Base-by-base conservation (phyloP, 2,329 filamentous ascomycete species). In the Aspergillus sp. region DNA sequence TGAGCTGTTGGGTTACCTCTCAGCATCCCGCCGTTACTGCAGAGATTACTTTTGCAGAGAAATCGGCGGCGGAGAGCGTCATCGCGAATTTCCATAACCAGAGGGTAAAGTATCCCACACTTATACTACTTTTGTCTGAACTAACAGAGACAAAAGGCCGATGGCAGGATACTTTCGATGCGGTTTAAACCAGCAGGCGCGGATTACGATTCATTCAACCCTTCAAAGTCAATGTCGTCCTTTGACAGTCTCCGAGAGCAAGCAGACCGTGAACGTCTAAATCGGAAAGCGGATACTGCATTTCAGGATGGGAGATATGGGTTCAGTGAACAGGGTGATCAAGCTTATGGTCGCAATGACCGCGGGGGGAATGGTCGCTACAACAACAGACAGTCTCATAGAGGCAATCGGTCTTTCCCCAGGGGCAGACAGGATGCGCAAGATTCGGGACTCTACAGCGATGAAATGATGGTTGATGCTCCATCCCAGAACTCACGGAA, bases 41-140 rank as follows among this genome's bases (percentile, higher is more conserved):
- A 4, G 79, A 84, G 57, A 75, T 84, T 62, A 68, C 72, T 11
- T 82, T 81, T 53, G 64, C 70, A 11, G 75, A 80, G 36, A 76
- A 70, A 57, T 65, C 65, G 28, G 72, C 73, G 19, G 81, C 81
- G 1, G 77, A 84, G 48, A 76, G 72, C 41, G 75, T 82, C 32
- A 75, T 84, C 49, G 72, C 72, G 32, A 81, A 72, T 30, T 83
- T 83, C 66, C 78, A 85, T 63, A 77, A 78, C 50, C 78, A 82
- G 57, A 80, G 76, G 71, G 78, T 81, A 40, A 10, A 27, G n/a
- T 13, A 31, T 7, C 7, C 26, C n/a, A 32, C 11, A n/a, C 7
- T 39, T 13, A 5, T 39, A 19, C 13, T 11, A 33, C 26, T 33
- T 26, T 10, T 10, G 2, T 38, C 8, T 6, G 35, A 47, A 44